Base-by-base conservation (phyloP, 257 asterid species). In the Solanum etuberosum region DNA sequence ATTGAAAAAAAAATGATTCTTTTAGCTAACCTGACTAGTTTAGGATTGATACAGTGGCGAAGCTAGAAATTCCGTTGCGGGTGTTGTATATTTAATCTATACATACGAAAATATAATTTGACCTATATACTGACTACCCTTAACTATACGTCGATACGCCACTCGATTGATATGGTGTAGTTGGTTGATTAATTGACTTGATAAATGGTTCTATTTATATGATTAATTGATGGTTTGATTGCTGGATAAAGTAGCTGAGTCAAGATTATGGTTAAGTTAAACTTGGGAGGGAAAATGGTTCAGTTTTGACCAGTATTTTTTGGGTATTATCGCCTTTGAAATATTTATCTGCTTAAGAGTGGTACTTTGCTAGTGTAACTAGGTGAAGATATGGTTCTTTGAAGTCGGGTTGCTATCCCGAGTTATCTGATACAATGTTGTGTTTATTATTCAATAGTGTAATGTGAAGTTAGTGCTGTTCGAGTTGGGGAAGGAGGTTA, bases 61-160 rank as follows among this genome's bases (percentile, higher is more conserved):
- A 59, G 68, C 68, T 23, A 59, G 68, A 57, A 57, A 57, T 51
- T 51, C 0, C 0, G 23, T 51, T 51, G 23, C 8, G 8, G 51
- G 59, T 48, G 59, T 0, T 51, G 9, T 15, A 48, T 54, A 18
- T 7, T 54, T 54, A 18, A 18, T 54, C 2, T 54, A 3, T 54
- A 57, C 65, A 7, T 57, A 7, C 27, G 20, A 54, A 37, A 57
- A 20, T 7, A 54, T 18, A 18, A 18, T 54, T 20, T 7, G 63
- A 0, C 11, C 0, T 54, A 3, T 54, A 54, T 54, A 54, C 5
- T 54, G 63, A 25, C 63, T 20, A 54, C 65, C 25, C 65, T 20
- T 57, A 0, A 57, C 12, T 57, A 0, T 18, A 2, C 0, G 61
- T 18, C 4, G n/a, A 9, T 18, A 54, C 1, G 10, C 0, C 63